Evolutionary conservation across 2,329 filamentous ascomycete genomes (phyloP), one percentile per base, ranked within the genome.

Genomic region (Calonectria hongkongensis): DNA sequence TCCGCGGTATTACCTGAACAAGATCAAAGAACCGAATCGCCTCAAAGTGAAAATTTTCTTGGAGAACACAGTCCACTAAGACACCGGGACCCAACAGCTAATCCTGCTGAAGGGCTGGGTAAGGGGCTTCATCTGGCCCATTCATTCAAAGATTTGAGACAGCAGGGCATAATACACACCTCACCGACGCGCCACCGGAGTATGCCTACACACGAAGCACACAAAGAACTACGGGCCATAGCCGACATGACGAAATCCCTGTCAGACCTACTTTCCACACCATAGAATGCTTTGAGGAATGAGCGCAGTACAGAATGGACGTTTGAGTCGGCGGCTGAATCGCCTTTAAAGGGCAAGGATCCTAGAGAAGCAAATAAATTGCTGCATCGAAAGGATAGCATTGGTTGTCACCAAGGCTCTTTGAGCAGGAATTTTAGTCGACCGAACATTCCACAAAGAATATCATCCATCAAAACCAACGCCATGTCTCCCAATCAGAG

Each of bases 401-500:
- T 2, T 12, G 39, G 18, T 27, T 60, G 79, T 74, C 80, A 80
- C 50, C 79, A 78, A 71, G 79, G 78, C 15, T 68, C 80, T n/a
- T 75, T 76, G 2, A 73, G 76, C 2, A 78, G 73, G 48, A 77
- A 76, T 25, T 71, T 73, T n/a, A 79, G 76, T 6, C 80, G 78
- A 54, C 84, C 84, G 15, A 83, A 82, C 68, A 82, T 85, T 50
- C 84, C 84, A 16, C 78, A 76, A 66, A 79, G 84, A 72, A 82
- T 78, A 30, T 85, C 84, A 28, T 85, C 84, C 3, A 82, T 84
- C n/a, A 76, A 71, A 43, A 76, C 73, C 18, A 80, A 70, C 30
- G 66, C 76, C 25, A 72, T 67, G 43, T 79, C 74, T 18, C 65
- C 73, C 10, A 76, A 78, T 5, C 43, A 73, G 21, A 83, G 84